These are phyloP conservation scores for Saturnispora sekii DNA, from an alignment of 805 yeast species.

Conservation along the genomic window DNA sequence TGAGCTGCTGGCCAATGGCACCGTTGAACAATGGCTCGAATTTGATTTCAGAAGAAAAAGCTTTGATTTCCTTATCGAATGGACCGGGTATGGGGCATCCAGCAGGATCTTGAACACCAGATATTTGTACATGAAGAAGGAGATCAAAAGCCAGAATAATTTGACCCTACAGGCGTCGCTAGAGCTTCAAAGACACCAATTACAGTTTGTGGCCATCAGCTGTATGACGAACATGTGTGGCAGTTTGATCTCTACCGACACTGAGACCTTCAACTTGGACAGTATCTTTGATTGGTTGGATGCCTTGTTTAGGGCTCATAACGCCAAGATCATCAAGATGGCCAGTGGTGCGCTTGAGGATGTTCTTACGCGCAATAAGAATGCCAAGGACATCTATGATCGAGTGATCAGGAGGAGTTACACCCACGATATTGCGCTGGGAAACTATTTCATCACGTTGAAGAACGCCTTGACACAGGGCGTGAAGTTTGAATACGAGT, in stretches of 20 bases:
- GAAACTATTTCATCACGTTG: conserved; percentile 61
- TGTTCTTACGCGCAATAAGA: conserved; percentile 51
- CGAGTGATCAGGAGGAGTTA: conserved; percentile 70
- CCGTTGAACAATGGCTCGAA: conserved; percentile 56
- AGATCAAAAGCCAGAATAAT: conserved; percentile 28
- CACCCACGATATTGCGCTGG: conserved; percentile 44
- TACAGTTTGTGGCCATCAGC: conserved; percentile 64
- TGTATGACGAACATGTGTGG: conserved; percentile 78
- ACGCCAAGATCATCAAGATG: conserved; percentile 45
- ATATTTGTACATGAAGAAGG: conserved; percentile 46
- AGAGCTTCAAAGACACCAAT: conserved; percentile 65
- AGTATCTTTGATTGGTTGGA: conserved; percentile 76
- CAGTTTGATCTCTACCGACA: conserved; percentile 50
- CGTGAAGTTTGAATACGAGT: conserved; percentile 39
- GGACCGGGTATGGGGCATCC: conserved; percentile 87
- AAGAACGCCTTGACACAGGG: conserved; percentile 52
- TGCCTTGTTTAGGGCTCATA: conserved; percentile 50
- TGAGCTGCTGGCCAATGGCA: conserved; percentile 37
- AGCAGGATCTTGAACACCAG: conserved; percentile 54
- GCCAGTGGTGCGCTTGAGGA: conserved; percentile 68
- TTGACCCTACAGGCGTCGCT: conserved; percentile 60
- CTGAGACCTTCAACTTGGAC: conserved; percentile 57
- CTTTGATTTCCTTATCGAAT: conserved; percentile 74
- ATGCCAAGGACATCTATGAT: conserved; percentile 39
- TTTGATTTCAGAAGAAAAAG: conserved; percentile 79